Conservation (phyloP, 208 protist species). For the Trypanosoma lewisi region DNA sequence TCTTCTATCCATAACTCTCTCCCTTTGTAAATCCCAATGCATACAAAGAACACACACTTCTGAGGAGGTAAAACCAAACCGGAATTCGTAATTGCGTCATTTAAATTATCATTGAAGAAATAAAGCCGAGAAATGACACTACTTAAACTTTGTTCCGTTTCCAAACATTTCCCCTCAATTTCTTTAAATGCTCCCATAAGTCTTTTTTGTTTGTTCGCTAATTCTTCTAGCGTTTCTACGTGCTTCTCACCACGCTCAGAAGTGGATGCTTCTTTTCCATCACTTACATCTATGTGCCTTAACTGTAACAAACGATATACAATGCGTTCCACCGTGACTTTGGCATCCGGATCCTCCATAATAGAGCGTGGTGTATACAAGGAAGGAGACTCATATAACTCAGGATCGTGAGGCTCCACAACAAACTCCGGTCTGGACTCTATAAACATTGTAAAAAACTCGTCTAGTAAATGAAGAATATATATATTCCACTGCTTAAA, state of each 20-base stretch:
- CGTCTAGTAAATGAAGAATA: slow-evolving; percentile 59
- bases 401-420: slow-evolving; percentile 44
- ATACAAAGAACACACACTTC: slow-evolving; percentile 74
- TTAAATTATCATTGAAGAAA: slow-evolving; percentile 85
- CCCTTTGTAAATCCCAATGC: slow-evolving; percentile 53
- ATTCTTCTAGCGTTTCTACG: slow-evolving; percentile 28
- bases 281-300: slow-evolving; percentile 33
- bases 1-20: slow-evolving; percentile 58
- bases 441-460: slow-evolving; percentile 50
- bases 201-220: slow-evolving; percentile 53
- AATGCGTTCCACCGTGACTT: slow-evolving; percentile 68
- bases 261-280: slow-evolving; percentile 20
- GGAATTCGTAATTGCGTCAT: slow-evolving; percentile 34
- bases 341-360: slow-evolving; percentile 68
- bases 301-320: slow-evolving; percentile 70
- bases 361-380: slow-evolving; percentile 65
- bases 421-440: slow-evolving; percentile 43
- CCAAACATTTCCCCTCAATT: slow-evolving; percentile 44
- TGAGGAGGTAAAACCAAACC: slow-evolving; percentile 44
- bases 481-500: slow-evolving; percentile 80
- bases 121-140: slow-evolving; percentile 51
- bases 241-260: slow-evolving; percentile 17
- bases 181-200: slow-evolving; percentile 61
- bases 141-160: slow-evolving; percentile 36
- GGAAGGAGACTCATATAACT: slow-evolving; percentile 55